Evolutionary conservation across 2,329 filamentous ascomycete species (phyloP).

Genomic region (Arthrinium puccinioides): DNA sequence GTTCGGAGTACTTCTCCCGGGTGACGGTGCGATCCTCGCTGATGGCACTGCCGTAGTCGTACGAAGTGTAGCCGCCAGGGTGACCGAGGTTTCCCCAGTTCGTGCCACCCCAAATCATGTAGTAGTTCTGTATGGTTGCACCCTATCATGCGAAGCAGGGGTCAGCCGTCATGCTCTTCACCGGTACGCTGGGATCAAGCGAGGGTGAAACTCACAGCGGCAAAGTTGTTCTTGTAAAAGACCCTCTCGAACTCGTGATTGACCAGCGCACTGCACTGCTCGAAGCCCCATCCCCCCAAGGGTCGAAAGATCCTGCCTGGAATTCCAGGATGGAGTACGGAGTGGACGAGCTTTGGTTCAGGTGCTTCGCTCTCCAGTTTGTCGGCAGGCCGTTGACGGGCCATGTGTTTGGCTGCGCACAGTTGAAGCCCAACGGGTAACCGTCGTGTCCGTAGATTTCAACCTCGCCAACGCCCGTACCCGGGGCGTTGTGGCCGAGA

Average conservation of each 20-base stretch:
- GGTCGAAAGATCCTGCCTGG: constrained; percentile 65
- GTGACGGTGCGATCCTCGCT: constrained; percentile 60
- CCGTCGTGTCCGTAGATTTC: constrained; percentile 29
- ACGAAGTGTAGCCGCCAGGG: constrained; percentile 55
- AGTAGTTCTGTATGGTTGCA: constrained; percentile 19
- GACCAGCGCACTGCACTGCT: constrained; percentile 56
- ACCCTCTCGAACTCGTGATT: constrained; percentile 71
- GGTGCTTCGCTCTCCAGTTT: constrained; percentile 44
- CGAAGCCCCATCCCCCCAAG: constrained; percentile 67
- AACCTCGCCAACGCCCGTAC: constrained; percentile 42
- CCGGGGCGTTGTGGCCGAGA: constrained; percentile 56
- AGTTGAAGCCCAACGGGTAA: constrained; percentile 38
- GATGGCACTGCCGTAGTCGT: constrained; percentile 53
- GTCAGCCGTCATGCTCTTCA: background rate
- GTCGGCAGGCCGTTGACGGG: constrained; percentile 48
- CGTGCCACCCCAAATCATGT: constrained; percentile 60
- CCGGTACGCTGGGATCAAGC: no score
- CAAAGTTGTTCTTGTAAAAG: constrained; percentile 71
- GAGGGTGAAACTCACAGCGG: constrained; percentile 28
- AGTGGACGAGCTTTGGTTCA: constrained; percentile 54
- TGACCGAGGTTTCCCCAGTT: constrained; percentile 81
- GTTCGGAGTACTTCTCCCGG: constrained; percentile 73
- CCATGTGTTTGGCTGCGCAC: constrained; percentile 46
- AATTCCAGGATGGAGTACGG: constrained; percentile 49
- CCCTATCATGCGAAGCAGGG: background rate